These are phyloP conservation scores for Centrapalus pauciflorus DNA, from an alignment of 129 eudicot species.

Conservation along the genomic window DNA sequence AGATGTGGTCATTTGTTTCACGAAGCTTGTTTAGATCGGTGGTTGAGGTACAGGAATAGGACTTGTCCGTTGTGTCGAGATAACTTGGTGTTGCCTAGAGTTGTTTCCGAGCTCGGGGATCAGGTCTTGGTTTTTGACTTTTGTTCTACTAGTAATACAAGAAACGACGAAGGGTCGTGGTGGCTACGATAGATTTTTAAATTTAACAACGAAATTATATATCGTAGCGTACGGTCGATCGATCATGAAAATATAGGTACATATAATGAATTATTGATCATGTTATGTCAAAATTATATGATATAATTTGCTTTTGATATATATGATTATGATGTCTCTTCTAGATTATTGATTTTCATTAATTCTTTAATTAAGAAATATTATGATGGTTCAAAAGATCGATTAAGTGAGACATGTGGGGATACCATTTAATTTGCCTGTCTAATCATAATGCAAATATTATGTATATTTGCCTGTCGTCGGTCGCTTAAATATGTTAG, in stretches of 20 bases:
- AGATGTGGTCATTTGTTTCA: slow-evolving; percentile 37
- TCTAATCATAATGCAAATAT: no score
- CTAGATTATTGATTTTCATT: no score
- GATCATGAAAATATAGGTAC: neutral
- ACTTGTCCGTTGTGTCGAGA: slow-evolving; percentile 38
- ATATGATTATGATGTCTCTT: no score
- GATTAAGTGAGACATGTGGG: no score
- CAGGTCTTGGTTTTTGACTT: slow-evolving; percentile 8
- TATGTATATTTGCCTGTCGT: no score
- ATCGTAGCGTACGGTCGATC: no score
- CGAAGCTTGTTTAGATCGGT: slow-evolving; percentile 32
- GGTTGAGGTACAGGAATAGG: slow-evolving; percentile 20
- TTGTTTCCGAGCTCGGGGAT: slow-evolving; percentile 5
- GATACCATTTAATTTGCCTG: no score
- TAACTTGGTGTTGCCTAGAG: slow-evolving; percentile 17
- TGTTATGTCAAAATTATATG: no score
- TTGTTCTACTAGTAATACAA: neutral
- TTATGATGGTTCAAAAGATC: no score
- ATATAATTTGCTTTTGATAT: no score
- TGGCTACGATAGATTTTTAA: slow-evolving; percentile 20
- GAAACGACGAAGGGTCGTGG: slow-evolving; percentile 14
- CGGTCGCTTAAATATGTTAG: no score
- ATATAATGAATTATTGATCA: neutral
- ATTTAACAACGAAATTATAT: neutral
- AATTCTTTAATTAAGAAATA: no score